These are phyloP conservation scores for Voacanga thouarsii DNA, from an alignment of 257 asterid genomes.

Conservation along the genomic window DNA sequence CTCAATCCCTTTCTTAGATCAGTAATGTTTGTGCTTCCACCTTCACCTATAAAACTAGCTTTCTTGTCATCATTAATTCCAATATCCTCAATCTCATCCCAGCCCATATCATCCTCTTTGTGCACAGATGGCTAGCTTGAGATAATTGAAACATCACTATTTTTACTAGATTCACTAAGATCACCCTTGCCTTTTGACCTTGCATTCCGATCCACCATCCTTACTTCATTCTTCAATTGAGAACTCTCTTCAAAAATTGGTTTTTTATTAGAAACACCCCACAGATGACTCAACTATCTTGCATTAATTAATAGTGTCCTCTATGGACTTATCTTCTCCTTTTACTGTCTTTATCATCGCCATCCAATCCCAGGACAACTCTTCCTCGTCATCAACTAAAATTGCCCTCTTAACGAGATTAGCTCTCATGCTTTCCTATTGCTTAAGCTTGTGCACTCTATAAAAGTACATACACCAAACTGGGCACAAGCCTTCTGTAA, in stretches of 20 bases:
- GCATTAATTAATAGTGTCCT: constrained; percentile 20
- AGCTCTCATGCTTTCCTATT: constrained; percentile 74
- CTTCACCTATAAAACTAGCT: constrained; percentile 18
- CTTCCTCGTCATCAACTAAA: constrained; percentile 70
- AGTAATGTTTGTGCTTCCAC: constrained; percentile 33
- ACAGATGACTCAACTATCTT: constrained; percentile 22
- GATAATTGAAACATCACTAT: constrained; percentile 21
- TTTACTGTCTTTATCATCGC: constrained; percentile 41
- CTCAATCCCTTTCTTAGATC: constrained; percentile 49
- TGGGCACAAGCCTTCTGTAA: constrained; percentile 48
- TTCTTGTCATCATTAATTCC: constrained; percentile 66
- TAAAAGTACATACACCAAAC: constrained; percentile 72
- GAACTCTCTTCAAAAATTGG: constrained; percentile 16
- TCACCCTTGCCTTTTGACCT: constrained; percentile 23
- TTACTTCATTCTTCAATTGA: constrained; percentile 21
- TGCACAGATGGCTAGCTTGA: constrained; percentile 33
- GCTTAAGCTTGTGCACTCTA: constrained; percentile 72
- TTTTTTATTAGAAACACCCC: constrained; percentile 29
- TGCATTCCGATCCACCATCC: constrained; percentile 29
- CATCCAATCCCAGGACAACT: constrained; percentile 87
- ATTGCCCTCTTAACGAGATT: constrained; percentile 73
- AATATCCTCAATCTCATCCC: constrained; percentile 86
- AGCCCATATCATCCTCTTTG: constrained; percentile 66
- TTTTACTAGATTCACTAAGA: constrained; percentile 26
- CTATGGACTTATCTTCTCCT: constrained; percentile 19